These are phyloP conservation scores for Benincasa hispida DNA, from an alignment of 306 rosid genomes.

Conservation along the genomic window DNA sequence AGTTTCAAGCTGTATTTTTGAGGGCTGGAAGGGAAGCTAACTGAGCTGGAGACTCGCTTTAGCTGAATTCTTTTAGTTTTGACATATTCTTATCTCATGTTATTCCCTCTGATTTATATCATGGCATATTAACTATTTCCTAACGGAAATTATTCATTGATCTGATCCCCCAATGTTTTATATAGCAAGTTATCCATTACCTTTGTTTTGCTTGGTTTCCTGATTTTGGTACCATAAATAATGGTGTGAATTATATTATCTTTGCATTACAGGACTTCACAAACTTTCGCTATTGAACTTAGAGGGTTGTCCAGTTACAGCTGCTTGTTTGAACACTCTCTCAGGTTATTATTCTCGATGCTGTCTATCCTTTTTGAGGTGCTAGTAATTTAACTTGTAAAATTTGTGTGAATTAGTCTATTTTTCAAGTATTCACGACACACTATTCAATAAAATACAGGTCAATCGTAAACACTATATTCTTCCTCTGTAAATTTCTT, in stretches of 20 bases:
- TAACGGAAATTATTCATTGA: background rate
- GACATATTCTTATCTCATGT: background rate
- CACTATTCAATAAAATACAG: background rate
- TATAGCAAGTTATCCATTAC: conserved; percentile 1
- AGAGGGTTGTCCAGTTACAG: conserved; percentile 87
- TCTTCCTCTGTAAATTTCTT: background rate
- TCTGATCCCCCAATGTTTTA: background rate
- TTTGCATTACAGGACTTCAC: conserved; percentile 52
- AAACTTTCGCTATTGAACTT: conserved; percentile 66
- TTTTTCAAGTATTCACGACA: background rate
- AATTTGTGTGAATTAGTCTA: background rate
- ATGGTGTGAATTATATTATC: background rate
- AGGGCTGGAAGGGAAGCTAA: background rate
- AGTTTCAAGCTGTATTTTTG: background rate
- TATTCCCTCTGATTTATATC: background rate
- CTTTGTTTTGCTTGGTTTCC: background rate
- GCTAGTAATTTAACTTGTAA: background rate
- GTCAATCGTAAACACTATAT: background rate
- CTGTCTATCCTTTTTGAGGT: background rate
- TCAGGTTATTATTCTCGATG: conserved; percentile 42
- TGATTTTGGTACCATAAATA: background rate
- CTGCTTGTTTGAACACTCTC: conserved; percentile 71
- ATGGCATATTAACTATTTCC: background rate
- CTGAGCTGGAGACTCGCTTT: background rate
- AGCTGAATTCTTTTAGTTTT: background rate